Percentiles rank a stretch among this genome's conserved stretches.
These are phyloP conservation scores for Spergularia bocconei DNA, from an alignment of 148 eudicot species.

Conservation along the genomic window DNA sequence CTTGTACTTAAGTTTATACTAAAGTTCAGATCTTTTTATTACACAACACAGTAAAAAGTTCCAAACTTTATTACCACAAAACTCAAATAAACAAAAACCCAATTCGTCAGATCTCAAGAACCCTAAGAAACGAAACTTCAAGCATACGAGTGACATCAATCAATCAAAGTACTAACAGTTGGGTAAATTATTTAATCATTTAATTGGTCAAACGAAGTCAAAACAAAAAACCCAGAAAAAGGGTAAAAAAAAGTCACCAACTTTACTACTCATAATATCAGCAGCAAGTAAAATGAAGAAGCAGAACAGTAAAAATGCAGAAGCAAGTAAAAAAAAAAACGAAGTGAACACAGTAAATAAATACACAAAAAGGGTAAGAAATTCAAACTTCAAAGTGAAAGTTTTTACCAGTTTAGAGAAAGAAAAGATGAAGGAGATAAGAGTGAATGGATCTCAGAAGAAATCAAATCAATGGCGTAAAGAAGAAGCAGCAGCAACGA, in stretches of 20 bases:
- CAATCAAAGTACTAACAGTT: not conserved
- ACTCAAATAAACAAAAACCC: not conserved
- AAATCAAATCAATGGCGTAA: constrained; percentile 5
- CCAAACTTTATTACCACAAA: not conserved
- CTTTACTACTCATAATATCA: not conserved
- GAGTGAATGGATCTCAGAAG: not conserved
- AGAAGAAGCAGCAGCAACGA: not conserved
- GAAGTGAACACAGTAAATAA: no score
- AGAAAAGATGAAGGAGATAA: constrained; percentile 1
- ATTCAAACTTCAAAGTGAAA: no score
- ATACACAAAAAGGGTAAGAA: no score
- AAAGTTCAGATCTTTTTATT: not conserved
- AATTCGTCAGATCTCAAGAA: constrained; percentile 18
- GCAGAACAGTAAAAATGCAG: not conserved
- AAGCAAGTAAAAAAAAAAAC: not conserved
- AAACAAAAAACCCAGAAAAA: not conserved
- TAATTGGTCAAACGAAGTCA: not conserved
- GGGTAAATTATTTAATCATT: not conserved
- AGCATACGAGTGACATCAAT: not conserved
- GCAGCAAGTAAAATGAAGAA: not conserved
- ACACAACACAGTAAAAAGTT: not conserved
- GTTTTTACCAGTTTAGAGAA: not conserved
- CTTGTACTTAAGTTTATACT: no score
- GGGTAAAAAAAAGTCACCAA: not conserved
- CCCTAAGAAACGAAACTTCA: not conserved